Evolutionary conservation across 108 stramenopile genomes (phyloP).

Genomic region (Cylindrotheca closterium): DNA sequence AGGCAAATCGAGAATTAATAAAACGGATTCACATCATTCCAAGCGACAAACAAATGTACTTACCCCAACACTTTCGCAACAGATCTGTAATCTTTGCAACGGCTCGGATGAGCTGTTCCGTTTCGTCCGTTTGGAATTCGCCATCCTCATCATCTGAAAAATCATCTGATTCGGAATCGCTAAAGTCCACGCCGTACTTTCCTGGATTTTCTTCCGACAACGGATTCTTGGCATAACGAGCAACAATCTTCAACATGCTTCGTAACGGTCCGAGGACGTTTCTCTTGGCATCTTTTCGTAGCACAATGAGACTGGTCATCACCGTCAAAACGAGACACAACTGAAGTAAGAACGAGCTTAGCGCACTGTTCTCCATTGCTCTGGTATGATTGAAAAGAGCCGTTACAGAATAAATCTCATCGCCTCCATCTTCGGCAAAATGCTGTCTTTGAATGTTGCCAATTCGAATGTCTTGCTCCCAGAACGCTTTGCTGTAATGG

Average conservation of each 20-base stretch:
- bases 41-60: no score
- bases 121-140: constrained; percentile 84
- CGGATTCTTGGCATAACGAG: constrained; percentile 78
- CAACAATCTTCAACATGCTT: constrained; percentile 84
- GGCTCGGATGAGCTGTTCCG: constrained; percentile 86
- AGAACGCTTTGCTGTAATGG: neutral
- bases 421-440: neutral
- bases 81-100: constrained; percentile 93
- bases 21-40: no score
- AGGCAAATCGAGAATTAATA: no score
- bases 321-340: constrained; percentile 44
- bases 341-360: constrained; percentile 41
- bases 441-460: constrained; percentile 21
- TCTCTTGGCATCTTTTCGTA: constrained; percentile 65
- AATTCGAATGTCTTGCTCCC: constrained; percentile 9
- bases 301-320: constrained; percentile 45
- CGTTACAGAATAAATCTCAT: constrained; percentile 11
- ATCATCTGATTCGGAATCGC: constrained; percentile 15
- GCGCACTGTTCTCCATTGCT: constrained; percentile 22
- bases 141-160: constrained; percentile 6
- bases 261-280: constrained; percentile 75
- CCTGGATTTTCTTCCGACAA: constrained; percentile 15
- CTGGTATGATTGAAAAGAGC: constrained; percentile 22
- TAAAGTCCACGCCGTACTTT: constrained; percentile 5
- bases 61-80: constrained; percentile 92